A percentile compares a stretch with the other conserved stretches of the same genome.
Conservation (phyloP, 257 asterid genomes). For the Ocimum tenuiflorum region DNA sequence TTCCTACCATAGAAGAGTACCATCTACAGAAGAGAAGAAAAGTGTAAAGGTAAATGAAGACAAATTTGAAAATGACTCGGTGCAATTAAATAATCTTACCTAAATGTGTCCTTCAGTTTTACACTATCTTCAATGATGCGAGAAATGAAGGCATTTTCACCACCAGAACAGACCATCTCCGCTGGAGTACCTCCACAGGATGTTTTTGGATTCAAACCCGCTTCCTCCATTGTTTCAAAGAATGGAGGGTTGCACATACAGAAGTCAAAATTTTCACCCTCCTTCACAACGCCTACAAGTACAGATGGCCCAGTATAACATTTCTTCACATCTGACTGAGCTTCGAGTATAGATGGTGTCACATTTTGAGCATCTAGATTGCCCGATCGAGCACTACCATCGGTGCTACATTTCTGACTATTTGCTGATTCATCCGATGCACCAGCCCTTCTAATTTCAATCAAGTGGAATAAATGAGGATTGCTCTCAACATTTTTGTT, state of each 20-base stretch:
- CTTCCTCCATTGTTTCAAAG: conserved; percentile 80
- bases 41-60: not conserved
- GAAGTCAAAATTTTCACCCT: conserved; percentile 71
- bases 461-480: conserved; percentile 59
- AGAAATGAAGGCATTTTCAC: conserved; percentile 65
- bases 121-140: conserved; percentile 77
- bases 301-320: conserved; percentile 42
- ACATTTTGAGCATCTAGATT: conserved; percentile 7
- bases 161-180: conserved; percentile 95
- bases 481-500: conserved; percentile 60
- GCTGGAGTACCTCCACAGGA: conserved; percentile 87
- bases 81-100: conserved; percentile 33
- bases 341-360: conserved; percentile 18
- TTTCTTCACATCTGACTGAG: conserved; percentile 14
- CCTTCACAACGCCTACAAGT: conserved; percentile 67
- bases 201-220: conserved; percentile 89
- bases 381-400: conserved; percentile 11
- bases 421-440: conserved; percentile 15
- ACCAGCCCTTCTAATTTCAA: conserved; percentile 64
- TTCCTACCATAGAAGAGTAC: conserved; percentile 94
- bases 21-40: conserved; percentile 45
- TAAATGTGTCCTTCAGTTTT: conserved; percentile 50
- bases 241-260: conserved; percentile 98
- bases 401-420: conserved; percentile 17
- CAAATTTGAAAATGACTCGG: not conserved